These are phyloP conservation scores for Cladobotryum mycophilum DNA, from an alignment of 2,329 filamentous ascomycete species.

Conservation along the genomic window DNA sequence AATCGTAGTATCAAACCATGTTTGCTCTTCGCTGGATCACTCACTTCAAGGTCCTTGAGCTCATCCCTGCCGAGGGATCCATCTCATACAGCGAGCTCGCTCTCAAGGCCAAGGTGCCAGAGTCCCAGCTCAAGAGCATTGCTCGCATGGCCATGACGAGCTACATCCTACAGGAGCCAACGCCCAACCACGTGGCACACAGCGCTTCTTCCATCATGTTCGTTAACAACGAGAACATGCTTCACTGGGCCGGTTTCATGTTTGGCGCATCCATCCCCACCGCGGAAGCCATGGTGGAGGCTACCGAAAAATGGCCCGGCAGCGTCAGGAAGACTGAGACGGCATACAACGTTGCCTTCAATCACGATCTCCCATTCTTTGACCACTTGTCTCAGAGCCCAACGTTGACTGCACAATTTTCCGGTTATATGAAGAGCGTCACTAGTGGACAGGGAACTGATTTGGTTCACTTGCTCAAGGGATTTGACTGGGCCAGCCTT, in stretches of 20 bases:
- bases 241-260: constrained; percentile 27
- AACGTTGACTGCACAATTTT: constrained; percentile 21
- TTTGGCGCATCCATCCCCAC: constrained; percentile 20
- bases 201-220: constrained; percentile 26
- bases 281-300: constrained; percentile 18
- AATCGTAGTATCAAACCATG: constrained; percentile 2
- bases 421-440: constrained; percentile 26
- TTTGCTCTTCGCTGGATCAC: constrained; percentile 1
- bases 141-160: constrained; percentile 33
- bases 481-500: constrained; percentile 33
- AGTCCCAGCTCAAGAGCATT: constrained; percentile 18
- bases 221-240: constrained; percentile 16
- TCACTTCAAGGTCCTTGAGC: constrained; percentile 13
- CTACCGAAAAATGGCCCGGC: constrained; percentile 21
- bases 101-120: constrained; percentile 13
- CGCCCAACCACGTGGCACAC: constrained; percentile 25
- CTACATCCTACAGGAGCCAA: constrained; percentile 27
- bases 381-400: constrained; percentile 21
- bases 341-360: constrained; percentile 24
- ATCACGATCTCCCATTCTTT: constrained; percentile 25
- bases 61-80: constrained; percentile 12
- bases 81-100: constrained; percentile 13
- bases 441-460: constrained; percentile 21
- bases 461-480: constrained; percentile 27
- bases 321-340: constrained; percentile 20